These are phyloP conservation scores for Trametopsis cervina DNA, from an alignment of 768 basidiomycete genomes.

Conservation along the genomic window DNA sequence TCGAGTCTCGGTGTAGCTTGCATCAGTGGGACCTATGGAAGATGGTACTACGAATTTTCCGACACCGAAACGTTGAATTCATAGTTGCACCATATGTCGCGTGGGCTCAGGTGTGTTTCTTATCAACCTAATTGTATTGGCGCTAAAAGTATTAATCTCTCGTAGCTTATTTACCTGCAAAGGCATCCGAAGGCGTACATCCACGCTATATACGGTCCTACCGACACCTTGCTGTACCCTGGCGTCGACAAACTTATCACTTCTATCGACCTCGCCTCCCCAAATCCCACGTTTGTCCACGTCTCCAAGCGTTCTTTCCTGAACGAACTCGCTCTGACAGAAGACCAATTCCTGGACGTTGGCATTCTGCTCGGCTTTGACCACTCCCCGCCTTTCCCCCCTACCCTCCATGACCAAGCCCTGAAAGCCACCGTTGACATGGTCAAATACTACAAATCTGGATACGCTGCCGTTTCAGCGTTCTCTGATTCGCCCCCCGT, in stretches of 20 bases:
- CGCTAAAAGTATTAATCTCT: slow-evolving; percentile 3
- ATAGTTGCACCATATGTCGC: slow-evolving; percentile 93
- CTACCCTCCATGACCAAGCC: slow-evolving; percentile 72
- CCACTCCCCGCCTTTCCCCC: slow-evolving; percentile 72
- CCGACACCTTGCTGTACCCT: slow-evolving; percentile 86
- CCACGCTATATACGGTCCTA: slow-evolving; percentile 88
- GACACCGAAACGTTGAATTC: slow-evolving; percentile 93
- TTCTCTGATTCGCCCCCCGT: slow-evolving; percentile 79
- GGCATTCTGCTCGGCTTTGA: slow-evolving; percentile 90
- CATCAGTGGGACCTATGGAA: slow-evolving; percentile 91
- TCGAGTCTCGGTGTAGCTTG: slow-evolving; percentile 67
- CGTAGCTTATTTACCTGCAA: slow-evolving; percentile 88
- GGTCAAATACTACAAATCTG: slow-evolving; percentile 89
- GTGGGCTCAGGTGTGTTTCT: slow-evolving; percentile 86
- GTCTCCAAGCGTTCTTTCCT: slow-evolving; percentile 76
- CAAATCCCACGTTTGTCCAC: slow-evolving; percentile 71
- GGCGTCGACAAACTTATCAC: slow-evolving; percentile 87
- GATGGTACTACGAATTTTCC: slow-evolving; percentile 85
- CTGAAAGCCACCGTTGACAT: slow-evolving; percentile 86
- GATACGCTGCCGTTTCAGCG: slow-evolving; percentile 70
- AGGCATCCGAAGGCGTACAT: slow-evolving; percentile 91
- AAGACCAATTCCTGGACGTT: slow-evolving; percentile 94
- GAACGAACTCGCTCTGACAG: slow-evolving; percentile 52
- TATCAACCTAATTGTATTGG: slow-evolving; percentile 2
- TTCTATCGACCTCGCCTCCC: slow-evolving; percentile 66